Conservation (phyloP, 106 monocot species). For the Dendrobium huoshanense region DNA sequence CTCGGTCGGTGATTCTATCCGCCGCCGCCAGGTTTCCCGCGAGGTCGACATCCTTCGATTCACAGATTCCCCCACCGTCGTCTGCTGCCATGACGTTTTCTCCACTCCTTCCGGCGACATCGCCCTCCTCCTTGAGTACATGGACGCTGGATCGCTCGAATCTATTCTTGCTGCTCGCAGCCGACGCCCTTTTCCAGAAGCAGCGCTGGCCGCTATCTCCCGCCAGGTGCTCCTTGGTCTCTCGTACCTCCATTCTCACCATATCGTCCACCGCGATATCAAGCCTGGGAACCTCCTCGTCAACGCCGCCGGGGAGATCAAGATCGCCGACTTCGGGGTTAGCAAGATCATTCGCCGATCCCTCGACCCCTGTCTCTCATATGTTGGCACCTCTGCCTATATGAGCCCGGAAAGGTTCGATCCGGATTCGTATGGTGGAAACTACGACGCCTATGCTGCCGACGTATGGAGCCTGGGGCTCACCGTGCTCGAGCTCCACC, state of each 20-base stretch:
- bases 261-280: constrained; percentile 40
- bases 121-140: constrained; percentile 37
- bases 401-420: constrained; percentile 83
- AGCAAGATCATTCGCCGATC: constrained; percentile 35
- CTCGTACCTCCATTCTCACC: constrained; percentile 46
- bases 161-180: constrained; percentile 7
- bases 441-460: constrained; percentile 56
- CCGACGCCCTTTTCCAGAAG: constrained; percentile 17
- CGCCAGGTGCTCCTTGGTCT: constrained; percentile 35
- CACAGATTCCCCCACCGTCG: constrained; percentile 39
- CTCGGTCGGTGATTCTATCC: constrained; percentile 7
- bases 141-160: constrained; percentile 36
- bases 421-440: constrained; percentile 36
- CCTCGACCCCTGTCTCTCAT: constrained; percentile 42
- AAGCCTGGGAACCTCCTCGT: constrained; percentile 41
- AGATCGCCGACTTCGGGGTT: constrained; percentile 73
- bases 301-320: constrained; percentile 40
- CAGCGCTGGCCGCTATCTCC: constrained; percentile 36
- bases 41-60: constrained; percentile 50
- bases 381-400: constrained; percentile 71
- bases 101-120: constrained; percentile 26
- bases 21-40: constrained; percentile 8
- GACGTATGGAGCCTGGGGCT: constrained; percentile 76
- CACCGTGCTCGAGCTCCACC: constrained; percentile 50
- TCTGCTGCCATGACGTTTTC: constrained; percentile 26